A percentile compares a stretch with the other conserved stretches of the same genome.
Evolutionary conservation across 2,329 filamentous ascomycete genomes (phyloP).

Genomic region (Zymoseptoria pseudotritici): DNA sequence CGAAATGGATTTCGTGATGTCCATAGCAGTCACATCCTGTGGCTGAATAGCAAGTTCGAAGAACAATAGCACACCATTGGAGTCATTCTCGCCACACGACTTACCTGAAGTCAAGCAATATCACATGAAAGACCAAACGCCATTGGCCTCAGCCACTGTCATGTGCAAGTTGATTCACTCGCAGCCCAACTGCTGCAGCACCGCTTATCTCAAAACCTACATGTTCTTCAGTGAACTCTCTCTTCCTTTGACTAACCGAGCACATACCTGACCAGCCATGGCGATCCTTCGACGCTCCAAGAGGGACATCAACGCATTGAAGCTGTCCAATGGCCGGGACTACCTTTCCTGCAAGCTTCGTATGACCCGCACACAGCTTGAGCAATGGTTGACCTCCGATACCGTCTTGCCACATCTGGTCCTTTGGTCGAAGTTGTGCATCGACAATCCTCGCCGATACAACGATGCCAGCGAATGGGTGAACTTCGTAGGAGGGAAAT

Average conservation of each 20-base stretch:
- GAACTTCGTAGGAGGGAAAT: constrained; percentile 11
- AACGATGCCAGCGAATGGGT: constrained; percentile 18
- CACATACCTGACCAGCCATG: background rate
- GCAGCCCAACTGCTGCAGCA: background rate
- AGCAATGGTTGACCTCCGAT: constrained; percentile 16
- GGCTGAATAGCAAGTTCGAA: background rate
- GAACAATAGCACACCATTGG: background rate
- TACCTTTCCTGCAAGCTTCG: constrained; percentile 13
- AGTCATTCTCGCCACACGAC: background rate
- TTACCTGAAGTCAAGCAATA: background rate
- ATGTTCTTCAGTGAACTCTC: background rate
- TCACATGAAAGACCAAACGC: background rate
- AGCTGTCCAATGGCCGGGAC: constrained; percentile 21
- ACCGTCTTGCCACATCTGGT: constrained; percentile 15
- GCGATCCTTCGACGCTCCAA: constrained; percentile 8
- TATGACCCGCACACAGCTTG: constrained; percentile 8
- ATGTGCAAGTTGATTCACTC: background rate
- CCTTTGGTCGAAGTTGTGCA: constrained; percentile 18
- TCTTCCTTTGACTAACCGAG: background rate
- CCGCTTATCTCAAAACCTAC: background rate
- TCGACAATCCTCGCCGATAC: constrained; percentile 10
- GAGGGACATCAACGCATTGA: constrained; percentile 4
- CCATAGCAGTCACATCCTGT: background rate
- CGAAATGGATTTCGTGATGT: background rate
- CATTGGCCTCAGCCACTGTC: background rate